Evolutionary conservation across 2,329 filamentous ascomycete species (phyloP), one percentile per base, ranked within the genome.

Genomic region (Ilyonectria mors-panacis): DNA sequence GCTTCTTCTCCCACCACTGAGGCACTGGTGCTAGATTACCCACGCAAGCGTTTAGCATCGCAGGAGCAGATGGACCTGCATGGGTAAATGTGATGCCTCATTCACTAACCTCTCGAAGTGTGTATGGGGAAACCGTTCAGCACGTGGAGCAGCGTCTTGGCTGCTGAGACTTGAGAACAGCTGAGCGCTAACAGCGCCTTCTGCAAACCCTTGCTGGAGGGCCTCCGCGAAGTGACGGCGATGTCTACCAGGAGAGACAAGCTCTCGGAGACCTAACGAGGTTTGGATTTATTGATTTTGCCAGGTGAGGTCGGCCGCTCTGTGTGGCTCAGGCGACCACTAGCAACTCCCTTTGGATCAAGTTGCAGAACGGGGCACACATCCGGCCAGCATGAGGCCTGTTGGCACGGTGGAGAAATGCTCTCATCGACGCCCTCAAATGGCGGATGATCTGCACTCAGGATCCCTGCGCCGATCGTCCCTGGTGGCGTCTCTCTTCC

Each of bases 381-480:
- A 57, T 59, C 63, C 63, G 58, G 50, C 62, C 64, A 70, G 70
- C 67, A 65, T 60, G 44, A 67, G 57, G 61, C 63, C 57, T 61
- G 66, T 60, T 61, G 55, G 50, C 54, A 64, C 54, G 42, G 70
- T 67, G 67, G 68, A 66, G 67, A 67, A 67, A 61, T 39, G 21
- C 42, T 59, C 39, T 67, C 53, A 66, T 65, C 35, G 60, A 66
- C 71, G 57, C 60, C 69, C 71, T 68, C 67, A 73, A 68, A 70
- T 60, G 68, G 73, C 53, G 66, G 71, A 70, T 65, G 74, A 76
- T 76, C 74, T 71, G 60, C 74, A 62, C 63, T 63, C 44, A 62
- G 33, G 42, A 75, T 72, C 74, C 74, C 70, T 74, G 74, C 55
- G 74, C 65, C 68, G 74, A 76, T 76, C 74, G 71, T 70, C 65